Conservation (phyloP, 257 asterid genomes). For the Salvia rosmarinus region DNA sequence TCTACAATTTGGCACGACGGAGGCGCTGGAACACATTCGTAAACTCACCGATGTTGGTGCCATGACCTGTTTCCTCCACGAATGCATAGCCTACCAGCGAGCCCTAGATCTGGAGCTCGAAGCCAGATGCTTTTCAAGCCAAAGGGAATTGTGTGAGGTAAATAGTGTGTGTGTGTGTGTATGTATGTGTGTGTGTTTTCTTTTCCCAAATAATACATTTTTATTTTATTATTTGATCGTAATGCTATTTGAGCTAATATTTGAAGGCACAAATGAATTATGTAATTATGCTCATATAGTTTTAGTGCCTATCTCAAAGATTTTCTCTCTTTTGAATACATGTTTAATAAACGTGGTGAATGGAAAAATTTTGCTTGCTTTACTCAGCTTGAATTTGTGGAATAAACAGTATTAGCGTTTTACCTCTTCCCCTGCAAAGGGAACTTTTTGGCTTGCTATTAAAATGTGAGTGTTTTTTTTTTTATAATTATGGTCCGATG, state of each 20-base stretch:
- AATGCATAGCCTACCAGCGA: slow-evolving; percentile 90
- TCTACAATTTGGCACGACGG: no score
- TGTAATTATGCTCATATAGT: neutral
- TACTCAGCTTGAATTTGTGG: slow-evolving; percentile 7
- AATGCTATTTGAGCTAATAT: no score
- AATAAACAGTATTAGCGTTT: neutral
- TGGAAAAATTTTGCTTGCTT: neutral
- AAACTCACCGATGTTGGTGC: slow-evolving; percentile 83
- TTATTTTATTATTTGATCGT: no score
- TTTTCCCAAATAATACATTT: neutral
- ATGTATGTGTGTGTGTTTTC: neutral
- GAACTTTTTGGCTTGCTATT: slow-evolving; percentile 31
- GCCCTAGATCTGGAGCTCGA: slow-evolving; percentile 84
- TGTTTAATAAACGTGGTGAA: neutral
- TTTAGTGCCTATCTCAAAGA: neutral
- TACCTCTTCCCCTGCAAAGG: slow-evolving; percentile 21
- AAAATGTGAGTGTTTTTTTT: slow-evolving; percentile 48
- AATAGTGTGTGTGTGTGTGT: slow-evolving; percentile 7
- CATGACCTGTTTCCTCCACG: slow-evolving; percentile 87
- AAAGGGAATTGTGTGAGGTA: slow-evolving; percentile 72
- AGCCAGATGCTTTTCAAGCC: slow-evolving; percentile 85
- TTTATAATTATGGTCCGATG: slow-evolving; percentile 49
- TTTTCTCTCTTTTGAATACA: slow-evolving; percentile 6
- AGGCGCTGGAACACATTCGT: no score
- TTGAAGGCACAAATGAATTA: no score